Evolutionary conservation across 768 basidiomycete species (phyloP).

Genomic region (Gloeopeniophorella convolvens): DNA sequence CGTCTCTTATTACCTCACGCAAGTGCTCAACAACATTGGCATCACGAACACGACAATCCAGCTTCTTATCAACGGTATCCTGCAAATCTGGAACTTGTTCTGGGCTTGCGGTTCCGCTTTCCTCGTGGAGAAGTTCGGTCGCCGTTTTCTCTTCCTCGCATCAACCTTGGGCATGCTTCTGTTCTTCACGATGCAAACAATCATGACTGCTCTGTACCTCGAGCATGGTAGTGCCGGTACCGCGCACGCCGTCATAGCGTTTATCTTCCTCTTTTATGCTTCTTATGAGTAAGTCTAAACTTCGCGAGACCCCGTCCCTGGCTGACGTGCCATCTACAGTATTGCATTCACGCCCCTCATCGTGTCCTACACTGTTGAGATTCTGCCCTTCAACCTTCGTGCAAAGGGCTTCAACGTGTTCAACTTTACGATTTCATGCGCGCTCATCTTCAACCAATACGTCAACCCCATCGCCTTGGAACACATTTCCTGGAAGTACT

Average conservation of each 20-base stretch:
- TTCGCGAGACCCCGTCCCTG: too few relatives aligned
- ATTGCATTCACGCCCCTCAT: conserved; percentile 35
- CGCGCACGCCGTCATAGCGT: conserved; percentile 39
- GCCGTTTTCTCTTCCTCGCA: background rate
- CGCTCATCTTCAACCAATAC: too few relatives aligned
- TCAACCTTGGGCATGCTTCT: conserved; percentile 32
- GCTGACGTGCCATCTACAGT: conserved; percentile 2
- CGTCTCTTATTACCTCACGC: conserved; percentile 12
- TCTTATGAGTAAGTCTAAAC: too few relatives aligned
- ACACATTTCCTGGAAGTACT: too few relatives aligned
- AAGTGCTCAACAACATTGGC: conserved; percentile 19
- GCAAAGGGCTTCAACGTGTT: conserved; percentile 36
- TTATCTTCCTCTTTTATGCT: conserved; percentile 30
- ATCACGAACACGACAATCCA: conserved; percentile 39
- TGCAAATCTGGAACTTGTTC: conserved; percentile 9
- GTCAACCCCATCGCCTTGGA: too few relatives aligned
- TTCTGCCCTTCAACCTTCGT: conserved; percentile 33
- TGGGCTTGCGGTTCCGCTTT: background rate
- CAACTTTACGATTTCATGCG: conserved; percentile 33
- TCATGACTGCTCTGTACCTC: conserved; percentile 30
- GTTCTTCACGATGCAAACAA: conserved; percentile 35
- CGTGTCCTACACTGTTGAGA: too few relatives aligned
- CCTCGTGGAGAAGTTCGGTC: conserved; percentile 26
- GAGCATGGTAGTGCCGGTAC: conserved; percentile 24
- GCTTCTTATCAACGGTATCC: conserved; percentile 1